Percentiles rank a stretch among this genome's conserved stretches.
phyloP scores from a whole-genome alignment of 768 basidiomycete species.

The Pleurotus sapidus region DNA sequence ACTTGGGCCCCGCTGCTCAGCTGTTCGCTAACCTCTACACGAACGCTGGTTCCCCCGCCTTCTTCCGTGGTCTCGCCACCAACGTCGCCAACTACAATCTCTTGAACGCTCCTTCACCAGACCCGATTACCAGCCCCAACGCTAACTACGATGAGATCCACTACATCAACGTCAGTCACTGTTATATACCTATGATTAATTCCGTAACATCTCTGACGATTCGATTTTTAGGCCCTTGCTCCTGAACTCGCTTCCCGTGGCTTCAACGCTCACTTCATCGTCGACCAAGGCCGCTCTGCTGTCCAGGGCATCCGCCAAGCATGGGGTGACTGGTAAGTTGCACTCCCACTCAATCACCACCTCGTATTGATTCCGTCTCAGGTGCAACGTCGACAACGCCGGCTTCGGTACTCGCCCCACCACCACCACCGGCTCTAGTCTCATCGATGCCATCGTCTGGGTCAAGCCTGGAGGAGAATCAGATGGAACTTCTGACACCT shows the following conservation, averaged over 20 bases:
- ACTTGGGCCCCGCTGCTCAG: constrained; percentile 54
- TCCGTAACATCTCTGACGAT: neutral
- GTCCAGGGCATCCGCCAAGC: constrained; percentile 17
- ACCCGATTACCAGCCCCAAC: constrained; percentile 44
- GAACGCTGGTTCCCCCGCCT: constrained; percentile 48
- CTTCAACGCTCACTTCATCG: constrained; percentile 32
- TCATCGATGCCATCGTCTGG: constrained; percentile 64
- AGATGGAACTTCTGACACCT: constrained; percentile 58
- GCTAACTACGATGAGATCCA: constrained; percentile 59
- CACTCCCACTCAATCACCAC: neutral
- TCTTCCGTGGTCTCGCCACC: constrained; percentile 61
- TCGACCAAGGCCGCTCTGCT: constrained; percentile 33
- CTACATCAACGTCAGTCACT: constrained; percentile 48
- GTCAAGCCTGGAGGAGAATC: constrained; percentile 68
- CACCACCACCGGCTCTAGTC: constrained; percentile 47
- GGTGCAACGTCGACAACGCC: constrained; percentile 28
- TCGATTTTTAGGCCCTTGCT: constrained; percentile 37
- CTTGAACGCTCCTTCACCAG: constrained; percentile 22
- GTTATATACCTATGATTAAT: neutral
- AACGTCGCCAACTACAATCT: constrained; percentile 38
- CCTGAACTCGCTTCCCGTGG: constrained; percentile 35
- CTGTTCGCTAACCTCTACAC: constrained; percentile 50
- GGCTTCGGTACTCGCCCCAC: constrained; percentile 37
- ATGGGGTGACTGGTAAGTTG: constrained; percentile 26
- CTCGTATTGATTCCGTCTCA: neutral